phyloP scores from a whole-genome alignment of 768 basidiomycete species.

The Mycena filopes region DNA sequence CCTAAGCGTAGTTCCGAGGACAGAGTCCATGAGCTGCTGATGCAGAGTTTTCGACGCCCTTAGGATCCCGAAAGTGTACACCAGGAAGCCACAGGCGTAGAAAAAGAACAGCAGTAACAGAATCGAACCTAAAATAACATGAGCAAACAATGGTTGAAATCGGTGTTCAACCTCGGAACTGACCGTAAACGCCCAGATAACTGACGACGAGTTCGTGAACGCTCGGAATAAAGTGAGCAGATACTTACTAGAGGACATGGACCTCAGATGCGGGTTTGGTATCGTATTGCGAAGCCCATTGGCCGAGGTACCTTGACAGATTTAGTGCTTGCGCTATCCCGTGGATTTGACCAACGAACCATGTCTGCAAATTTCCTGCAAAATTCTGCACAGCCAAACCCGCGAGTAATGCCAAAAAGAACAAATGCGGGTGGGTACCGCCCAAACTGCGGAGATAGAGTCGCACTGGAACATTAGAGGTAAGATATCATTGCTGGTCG shows the following conservation, averaged over 20 bases:
- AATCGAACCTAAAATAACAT: slow-evolving; percentile 33
- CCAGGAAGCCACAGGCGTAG: slow-evolving; percentile 29
- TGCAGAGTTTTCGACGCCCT: slow-evolving; percentile 69
- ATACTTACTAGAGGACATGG: slow-evolving; percentile 48
- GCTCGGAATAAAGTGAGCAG: neutral
- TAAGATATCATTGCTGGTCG: too few species aligned
- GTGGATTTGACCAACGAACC: slow-evolving; percentile 31
- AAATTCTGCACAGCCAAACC: slow-evolving; percentile 41
- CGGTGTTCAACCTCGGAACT: neutral
- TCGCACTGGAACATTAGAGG: neutral
- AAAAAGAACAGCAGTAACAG: slow-evolving; percentile 41
- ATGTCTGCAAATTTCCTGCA: slow-evolving; percentile 46
- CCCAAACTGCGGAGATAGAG: slow-evolving; percentile 5
- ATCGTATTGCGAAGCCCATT: slow-evolving; percentile 58
- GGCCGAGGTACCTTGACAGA: slow-evolving; percentile 45
- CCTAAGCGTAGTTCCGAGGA: slow-evolving; percentile 72
- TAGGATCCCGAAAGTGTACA: slow-evolving; percentile 34
- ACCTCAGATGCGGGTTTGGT: slow-evolving; percentile 44
- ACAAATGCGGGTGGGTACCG: slow-evolving; percentile 22
- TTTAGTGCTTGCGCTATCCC: too few species aligned
- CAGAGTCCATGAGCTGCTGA: slow-evolving; percentile 59
- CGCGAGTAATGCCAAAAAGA: slow-evolving; percentile 42
- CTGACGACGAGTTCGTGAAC: slow-evolving; percentile 39
- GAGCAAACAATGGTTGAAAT: slow-evolving; percentile 54
- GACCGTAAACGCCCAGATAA: slow-evolving; percentile 57